A percentile compares a stretch with the other conserved stretches of the same genome.
These are phyloP conservation scores for Mortierella sp. DNA, from an alignment of 371 early-diverging fungal species.

Conservation along the genomic window DNA sequence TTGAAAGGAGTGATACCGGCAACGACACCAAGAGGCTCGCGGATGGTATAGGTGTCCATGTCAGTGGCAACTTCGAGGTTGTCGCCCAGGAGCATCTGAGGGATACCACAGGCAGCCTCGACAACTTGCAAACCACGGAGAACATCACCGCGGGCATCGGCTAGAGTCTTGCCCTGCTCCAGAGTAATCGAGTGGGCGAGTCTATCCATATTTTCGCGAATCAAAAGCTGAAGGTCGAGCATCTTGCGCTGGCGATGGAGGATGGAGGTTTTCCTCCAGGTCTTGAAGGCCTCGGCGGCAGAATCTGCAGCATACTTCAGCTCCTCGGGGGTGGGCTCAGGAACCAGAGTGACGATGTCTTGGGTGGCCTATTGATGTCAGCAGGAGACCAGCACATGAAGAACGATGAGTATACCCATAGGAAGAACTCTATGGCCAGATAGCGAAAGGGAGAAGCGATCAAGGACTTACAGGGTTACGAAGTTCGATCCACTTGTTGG, in stretches of 20 bases:
- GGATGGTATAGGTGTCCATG: constrained; percentile 96
- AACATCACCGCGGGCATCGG: constrained; percentile 94
- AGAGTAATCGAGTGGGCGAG: constrained; percentile 88
- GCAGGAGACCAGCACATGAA: background rate
- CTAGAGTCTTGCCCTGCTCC: constrained; percentile 96
- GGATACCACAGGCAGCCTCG: constrained; percentile 87
- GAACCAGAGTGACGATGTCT: constrained; percentile 89
- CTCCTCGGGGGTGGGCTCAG: constrained; percentile 90
- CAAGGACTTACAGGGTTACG: constrained; percentile 81
- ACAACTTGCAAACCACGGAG: constrained; percentile 93
- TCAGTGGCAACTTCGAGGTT: constrained; percentile 87
- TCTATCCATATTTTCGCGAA: constrained; percentile 85
- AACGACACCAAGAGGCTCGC: constrained; percentile 96
- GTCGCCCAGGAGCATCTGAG: constrained; percentile 86
- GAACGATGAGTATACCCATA: background rate
- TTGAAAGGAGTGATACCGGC: constrained; percentile 97
- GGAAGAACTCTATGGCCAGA: background rate
- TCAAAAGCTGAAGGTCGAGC: constrained; percentile 90
- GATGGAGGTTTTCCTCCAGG: constrained; percentile 89
- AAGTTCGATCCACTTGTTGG: constrained; percentile 90
- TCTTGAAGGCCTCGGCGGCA: constrained; percentile 85
- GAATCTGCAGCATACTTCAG: constrained; percentile 82
- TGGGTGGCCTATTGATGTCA: constrained; percentile 81
- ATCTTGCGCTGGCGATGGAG: constrained; percentile 90
- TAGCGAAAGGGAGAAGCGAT: background rate